Percentiles rank a stretch among this genome's conserved stretches.
Evolutionary conservation across 148 eudicot genomes (phyloP).

Genomic region (Nyssa sinensis): DNA sequence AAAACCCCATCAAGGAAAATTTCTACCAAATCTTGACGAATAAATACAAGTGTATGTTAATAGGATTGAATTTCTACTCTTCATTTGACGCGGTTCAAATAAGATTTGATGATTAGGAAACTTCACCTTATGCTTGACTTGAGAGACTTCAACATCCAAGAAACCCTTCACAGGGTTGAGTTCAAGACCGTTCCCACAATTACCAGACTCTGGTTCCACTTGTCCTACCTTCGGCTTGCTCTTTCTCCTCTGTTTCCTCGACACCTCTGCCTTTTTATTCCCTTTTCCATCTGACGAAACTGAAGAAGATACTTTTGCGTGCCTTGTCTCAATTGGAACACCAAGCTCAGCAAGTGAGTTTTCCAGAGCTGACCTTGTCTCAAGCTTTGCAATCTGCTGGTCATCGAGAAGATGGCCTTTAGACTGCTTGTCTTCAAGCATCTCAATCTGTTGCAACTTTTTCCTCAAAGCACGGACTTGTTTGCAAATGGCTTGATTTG

Average conservation of each 20-base stretch:
- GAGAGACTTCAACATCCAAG: slow-evolving; percentile 30
- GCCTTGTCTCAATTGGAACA: slow-evolving; percentile 46
- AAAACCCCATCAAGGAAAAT: background rate
- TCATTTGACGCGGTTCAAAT: no score
- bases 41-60: no score
- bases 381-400: slow-evolving; percentile 90
- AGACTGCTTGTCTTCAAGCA: slow-evolving; percentile 76
- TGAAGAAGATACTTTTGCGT: slow-evolving; percentile 34
- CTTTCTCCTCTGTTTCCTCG: slow-evolving; percentile 74
- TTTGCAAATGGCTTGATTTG: slow-evolving; percentile 47
- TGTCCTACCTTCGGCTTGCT: slow-evolving; percentile 50
- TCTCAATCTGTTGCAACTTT: slow-evolving; percentile 97
- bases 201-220: slow-evolving; percentile 25
- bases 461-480: slow-evolving; percentile 70
- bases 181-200: slow-evolving; percentile 28
- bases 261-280: slow-evolving; percentile 49
- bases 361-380: slow-evolving; percentile 53
- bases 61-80: no score
- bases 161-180: slow-evolving; percentile 31
- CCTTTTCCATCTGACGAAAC: slow-evolving; percentile 46
- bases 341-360: slow-evolving; percentile 82
- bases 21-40: background rate
- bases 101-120: background rate
- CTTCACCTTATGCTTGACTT: slow-evolving; percentile 50
- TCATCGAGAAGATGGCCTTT: slow-evolving; percentile 83